These are phyloP conservation scores for Corinectria fuckeliana DNA, from an alignment of 2,329 filamentous ascomycete species.

Conservation along the genomic window DNA sequence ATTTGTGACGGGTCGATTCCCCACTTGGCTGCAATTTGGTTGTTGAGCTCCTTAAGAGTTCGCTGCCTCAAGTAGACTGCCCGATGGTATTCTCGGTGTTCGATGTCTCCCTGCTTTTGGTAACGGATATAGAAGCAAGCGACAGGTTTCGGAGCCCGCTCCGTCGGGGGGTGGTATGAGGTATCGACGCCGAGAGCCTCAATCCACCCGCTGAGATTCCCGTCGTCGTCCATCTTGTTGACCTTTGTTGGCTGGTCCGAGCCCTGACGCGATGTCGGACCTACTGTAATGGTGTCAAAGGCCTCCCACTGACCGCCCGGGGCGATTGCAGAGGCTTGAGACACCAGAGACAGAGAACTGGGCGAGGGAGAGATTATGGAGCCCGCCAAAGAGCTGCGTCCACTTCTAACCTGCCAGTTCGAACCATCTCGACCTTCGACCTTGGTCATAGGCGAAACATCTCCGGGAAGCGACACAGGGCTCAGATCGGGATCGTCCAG, in stretches of 20 bases:
- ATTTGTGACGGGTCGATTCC: constrained; percentile 76
- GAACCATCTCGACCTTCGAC: constrained; percentile 53
- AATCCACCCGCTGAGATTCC: constrained; percentile 80
- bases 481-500: constrained; percentile 80
- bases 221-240: constrained; percentile 63
- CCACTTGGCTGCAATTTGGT: constrained; percentile 79
- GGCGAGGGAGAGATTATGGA: constrained; percentile 72
- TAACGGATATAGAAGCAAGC: constrained; percentile 87
- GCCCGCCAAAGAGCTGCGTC: constrained; percentile 63
- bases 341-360: constrained; percentile 68
- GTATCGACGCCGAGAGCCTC: constrained; percentile 91
- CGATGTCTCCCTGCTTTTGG: constrained; percentile 56
- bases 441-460: constrained; percentile 66
- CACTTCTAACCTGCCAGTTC: constrained; percentile 60
- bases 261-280: constrained; percentile 55
- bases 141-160: constrained; percentile 73
- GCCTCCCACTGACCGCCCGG: constrained; percentile 62
- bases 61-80: constrained; percentile 86
- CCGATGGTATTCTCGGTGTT: constrained; percentile 71
- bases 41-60: constrained; percentile 75
- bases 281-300: constrained; percentile 58
- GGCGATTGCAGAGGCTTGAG: constrained; percentile 56
- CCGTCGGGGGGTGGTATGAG: constrained; percentile 79
- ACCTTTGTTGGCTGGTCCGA: constrained; percentile 61
- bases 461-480: constrained; percentile 76